These are phyloP conservation scores for Pyrenochaeta sp. DNA, from an alignment of 2,329 filamentous ascomycete species.

Conservation along the genomic window DNA sequence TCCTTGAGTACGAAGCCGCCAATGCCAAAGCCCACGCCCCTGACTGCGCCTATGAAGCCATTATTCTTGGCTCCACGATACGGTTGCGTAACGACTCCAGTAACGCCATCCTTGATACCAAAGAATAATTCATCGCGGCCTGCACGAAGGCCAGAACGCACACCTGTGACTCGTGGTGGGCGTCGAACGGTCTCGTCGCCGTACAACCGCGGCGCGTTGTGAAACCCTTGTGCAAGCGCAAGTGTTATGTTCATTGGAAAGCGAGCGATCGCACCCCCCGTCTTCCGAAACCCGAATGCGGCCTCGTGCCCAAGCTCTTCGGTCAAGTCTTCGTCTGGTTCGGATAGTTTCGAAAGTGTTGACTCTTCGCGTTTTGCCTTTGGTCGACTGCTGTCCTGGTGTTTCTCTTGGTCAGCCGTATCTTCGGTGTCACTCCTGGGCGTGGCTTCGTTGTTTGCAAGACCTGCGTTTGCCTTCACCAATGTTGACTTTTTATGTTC, in stretches of 20 bases:
- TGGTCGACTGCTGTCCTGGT: conserved; percentile 21
- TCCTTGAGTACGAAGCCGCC: conserved; percentile 72
- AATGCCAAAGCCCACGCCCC: conserved; percentile 68
- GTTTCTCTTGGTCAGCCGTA: conserved; percentile 5
- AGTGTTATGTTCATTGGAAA: conserved; percentile 69
- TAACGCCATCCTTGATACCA: conserved; percentile 72
- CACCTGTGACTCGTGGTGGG: conserved; percentile 69
- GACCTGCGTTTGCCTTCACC: conserved; percentile 24
- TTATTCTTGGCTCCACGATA: conserved; percentile 64
- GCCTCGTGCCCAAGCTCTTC: conserved; percentile 58
- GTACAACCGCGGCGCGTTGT: conserved; percentile 75
- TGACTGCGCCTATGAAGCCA: conserved; percentile 63
- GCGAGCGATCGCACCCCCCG: conserved; percentile 61
- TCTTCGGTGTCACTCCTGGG: conserved; percentile 21
- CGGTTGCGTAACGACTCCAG: conserved; percentile 69
- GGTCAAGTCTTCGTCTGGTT: conserved; percentile 43
- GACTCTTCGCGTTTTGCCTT: conserved; percentile 31
- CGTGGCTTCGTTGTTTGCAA: conserved; percentile 4
- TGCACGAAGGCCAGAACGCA: conserved; percentile 68
- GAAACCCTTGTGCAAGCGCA: conserved; percentile 72
- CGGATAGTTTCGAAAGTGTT: conserved; percentile 38
- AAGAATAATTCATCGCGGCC: conserved; percentile 69
- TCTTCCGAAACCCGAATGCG: conserved; percentile 61
- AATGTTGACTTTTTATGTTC: conserved; percentile 34
- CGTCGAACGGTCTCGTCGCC: conserved; percentile 74